A percentile compares a stretch with the other conserved stretches of the same genome.
phyloP scores from a whole-genome alignment of 225 moss, liverwort and hornwort species.

The Pseudoscleropodium purum region DNA sequence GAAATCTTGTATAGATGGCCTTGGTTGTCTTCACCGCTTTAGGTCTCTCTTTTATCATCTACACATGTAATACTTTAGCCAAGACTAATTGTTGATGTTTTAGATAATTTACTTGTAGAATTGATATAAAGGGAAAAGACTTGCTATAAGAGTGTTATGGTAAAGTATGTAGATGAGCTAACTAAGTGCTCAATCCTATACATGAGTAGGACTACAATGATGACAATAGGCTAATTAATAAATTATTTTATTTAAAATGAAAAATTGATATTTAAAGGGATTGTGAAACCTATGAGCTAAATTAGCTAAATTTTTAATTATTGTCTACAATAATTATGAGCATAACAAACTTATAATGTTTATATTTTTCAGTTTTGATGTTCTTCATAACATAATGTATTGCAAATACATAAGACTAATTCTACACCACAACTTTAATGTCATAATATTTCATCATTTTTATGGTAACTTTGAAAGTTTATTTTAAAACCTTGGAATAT shows the following conservation, averaged over 20 bases:
- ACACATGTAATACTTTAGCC: background rate
- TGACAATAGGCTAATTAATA: background rate
- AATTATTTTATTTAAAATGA: no score
- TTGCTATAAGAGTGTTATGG: background rate
- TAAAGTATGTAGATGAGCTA: background rate
- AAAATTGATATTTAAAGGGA: accelerated
- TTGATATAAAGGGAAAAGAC: background rate
- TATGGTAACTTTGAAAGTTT: background rate
- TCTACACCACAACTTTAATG: background rate
- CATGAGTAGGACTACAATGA: background rate
- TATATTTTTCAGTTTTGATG: background rate
- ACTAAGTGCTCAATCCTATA: no score
- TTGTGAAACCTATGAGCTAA: background rate
- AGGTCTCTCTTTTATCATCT: conserved; percentile 25
- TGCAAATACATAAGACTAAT: background rate
- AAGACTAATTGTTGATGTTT: background rate
- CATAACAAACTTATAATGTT: background rate
- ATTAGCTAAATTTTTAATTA: background rate
- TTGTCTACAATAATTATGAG: background rate
- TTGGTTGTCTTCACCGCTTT: conserved; percentile 49
- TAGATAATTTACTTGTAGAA: no score
- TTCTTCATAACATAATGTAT: background rate
- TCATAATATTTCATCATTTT: background rate
- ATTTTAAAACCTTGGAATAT: conserved; percentile 39
- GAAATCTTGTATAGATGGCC: conserved; percentile 16